A percentile compares a stretch with the other conserved stretches of the same genome.
Conservation (phyloP, 495 filamentous ascomycete species). For the Trichoderma virens region DNA sequence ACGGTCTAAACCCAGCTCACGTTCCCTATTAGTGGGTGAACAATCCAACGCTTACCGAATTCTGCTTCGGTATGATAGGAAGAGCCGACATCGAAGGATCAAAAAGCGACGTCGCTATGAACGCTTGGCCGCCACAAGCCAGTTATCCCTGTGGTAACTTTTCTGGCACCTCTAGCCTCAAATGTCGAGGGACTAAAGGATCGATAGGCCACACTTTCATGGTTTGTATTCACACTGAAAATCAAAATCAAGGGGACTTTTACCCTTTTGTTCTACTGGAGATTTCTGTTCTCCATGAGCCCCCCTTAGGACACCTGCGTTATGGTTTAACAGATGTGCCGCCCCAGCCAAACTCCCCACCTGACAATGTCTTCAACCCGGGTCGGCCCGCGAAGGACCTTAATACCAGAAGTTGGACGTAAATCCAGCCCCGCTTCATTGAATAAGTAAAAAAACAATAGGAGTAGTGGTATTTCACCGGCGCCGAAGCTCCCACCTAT, state of each 20-base stretch:
- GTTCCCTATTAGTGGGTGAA: too few relatives aligned
- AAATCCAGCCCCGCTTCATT: slow-evolving; percentile 64
- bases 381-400: slow-evolving; percentile 57
- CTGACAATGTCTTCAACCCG: slow-evolving; percentile 68
- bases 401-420: slow-evolving; percentile 61
- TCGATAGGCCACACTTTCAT: slow-evolving; percentile 70
- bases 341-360: slow-evolving; percentile 63
- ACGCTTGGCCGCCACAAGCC: slow-evolving; percentile 47
- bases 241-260: slow-evolving; percentile 73
- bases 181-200: slow-evolving; percentile 70
- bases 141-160: slow-evolving; percentile 66
- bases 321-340: slow-evolving; percentile 65
- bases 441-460: too few relatives aligned
- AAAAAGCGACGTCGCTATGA: slow-evolving; percentile 40
- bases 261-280: slow-evolving; percentile 72
- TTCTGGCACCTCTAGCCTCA: slow-evolving; percentile 71
- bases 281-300: slow-evolving; percentile 71
- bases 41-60: slow-evolving; percentile 52
- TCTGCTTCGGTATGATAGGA: slow-evolving; percentile 50
- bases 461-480: too few relatives aligned
- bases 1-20: too few relatives aligned
- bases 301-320: slow-evolving; percentile 60
- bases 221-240: slow-evolving; percentile 73
- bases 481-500: too few relatives aligned
- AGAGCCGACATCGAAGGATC: slow-evolving; percentile 47